Conservation (phyloP, 768 basidiomycete genomes). For the Boletus reticulatus region DNA sequence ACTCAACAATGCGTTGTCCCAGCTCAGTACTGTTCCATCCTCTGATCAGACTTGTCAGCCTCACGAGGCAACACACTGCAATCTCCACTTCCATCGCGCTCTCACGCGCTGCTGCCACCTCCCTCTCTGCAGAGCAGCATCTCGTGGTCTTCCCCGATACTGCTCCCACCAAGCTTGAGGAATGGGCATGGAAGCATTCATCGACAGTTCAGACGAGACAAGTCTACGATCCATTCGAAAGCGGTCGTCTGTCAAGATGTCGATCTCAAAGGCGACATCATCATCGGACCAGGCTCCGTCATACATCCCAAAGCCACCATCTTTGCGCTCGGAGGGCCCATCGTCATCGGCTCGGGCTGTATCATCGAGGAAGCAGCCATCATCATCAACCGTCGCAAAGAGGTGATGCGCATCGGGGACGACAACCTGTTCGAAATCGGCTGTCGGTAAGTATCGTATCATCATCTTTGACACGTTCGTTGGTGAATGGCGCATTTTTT, state of each 20-base stretch:
- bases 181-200: constrained; percentile 74
- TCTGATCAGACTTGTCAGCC: constrained; percentile 60
- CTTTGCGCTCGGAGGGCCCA: constrained; percentile 86
- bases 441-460: constrained; percentile 71
- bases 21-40: constrained; percentile 42
- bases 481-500: too few species aligned
- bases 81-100: constrained; percentile 27
- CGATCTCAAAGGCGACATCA: constrained; percentile 92
- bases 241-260: constrained; percentile 92
- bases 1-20: constrained; percentile 50
- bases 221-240: constrained; percentile 86
- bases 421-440: constrained; percentile 94
- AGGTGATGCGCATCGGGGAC: constrained; percentile 91
- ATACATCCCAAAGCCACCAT: constrained; percentile 95
- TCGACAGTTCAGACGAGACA: constrained; percentile 76
- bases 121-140: constrained; percentile 20
- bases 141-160: constrained; percentile 28
- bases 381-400: constrained; percentile 86
- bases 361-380: constrained; percentile 92
- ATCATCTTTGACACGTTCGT: not conserved
- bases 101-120: constrained; percentile 21
- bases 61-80: constrained; percentile 64
- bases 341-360: constrained; percentile 83
- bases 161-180: constrained; percentile 43
- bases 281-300: constrained; percentile 87